phyloP scores from a whole-genome alignment of 1,139 yeast species.

The Hansenula sp. region DNA sequence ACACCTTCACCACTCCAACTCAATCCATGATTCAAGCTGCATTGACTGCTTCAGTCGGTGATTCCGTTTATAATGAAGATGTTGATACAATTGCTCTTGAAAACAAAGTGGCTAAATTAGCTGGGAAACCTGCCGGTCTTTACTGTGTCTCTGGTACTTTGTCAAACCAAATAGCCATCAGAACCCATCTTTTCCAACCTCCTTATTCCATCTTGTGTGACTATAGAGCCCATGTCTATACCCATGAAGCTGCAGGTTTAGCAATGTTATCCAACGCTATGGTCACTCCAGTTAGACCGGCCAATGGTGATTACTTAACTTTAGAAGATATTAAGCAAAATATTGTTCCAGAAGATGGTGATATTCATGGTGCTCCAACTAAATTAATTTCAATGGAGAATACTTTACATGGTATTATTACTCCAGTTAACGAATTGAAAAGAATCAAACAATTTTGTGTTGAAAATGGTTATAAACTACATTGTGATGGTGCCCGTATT shows the following conservation, averaged over 20 bases:
- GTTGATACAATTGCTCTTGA: constrained; percentile 64
- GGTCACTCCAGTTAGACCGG: constrained; percentile 81
- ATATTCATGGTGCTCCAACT: constrained; percentile 88
- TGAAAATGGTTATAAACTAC: constrained; percentile 60
- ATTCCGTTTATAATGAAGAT: constrained; percentile 87
- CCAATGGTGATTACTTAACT: constrained; percentile 72
- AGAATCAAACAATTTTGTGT: constrained; percentile 72
- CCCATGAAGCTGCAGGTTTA: constrained; percentile 87
- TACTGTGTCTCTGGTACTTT: constrained; percentile 89
- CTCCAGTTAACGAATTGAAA: constrained; percentile 77
- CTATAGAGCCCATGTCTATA: constrained; percentile 77
- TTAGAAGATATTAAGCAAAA: constrained; percentile 69
- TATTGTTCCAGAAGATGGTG: constrained; percentile 73
- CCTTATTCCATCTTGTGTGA: constrained; percentile 86
- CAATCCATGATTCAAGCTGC: constrained; percentile 67
- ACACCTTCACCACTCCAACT: constrained; percentile 92
- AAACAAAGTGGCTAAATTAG: constrained; percentile 55
- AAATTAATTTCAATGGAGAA: constrained; percentile 82
- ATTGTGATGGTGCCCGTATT: constrained; percentile 93
- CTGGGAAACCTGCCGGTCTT: constrained; percentile 82
- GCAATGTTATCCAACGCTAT: constrained; percentile 89
- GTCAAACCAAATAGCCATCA: constrained; percentile 82
- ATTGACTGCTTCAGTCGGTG: constrained; percentile 66
- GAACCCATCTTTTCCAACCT: constrained; percentile 78
- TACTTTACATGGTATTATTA: constrained; percentile 78